phyloP scores from a whole-genome alignment of 2,329 filamentous ascomycete genomes.

The Hypoxylon sp. region DNA sequence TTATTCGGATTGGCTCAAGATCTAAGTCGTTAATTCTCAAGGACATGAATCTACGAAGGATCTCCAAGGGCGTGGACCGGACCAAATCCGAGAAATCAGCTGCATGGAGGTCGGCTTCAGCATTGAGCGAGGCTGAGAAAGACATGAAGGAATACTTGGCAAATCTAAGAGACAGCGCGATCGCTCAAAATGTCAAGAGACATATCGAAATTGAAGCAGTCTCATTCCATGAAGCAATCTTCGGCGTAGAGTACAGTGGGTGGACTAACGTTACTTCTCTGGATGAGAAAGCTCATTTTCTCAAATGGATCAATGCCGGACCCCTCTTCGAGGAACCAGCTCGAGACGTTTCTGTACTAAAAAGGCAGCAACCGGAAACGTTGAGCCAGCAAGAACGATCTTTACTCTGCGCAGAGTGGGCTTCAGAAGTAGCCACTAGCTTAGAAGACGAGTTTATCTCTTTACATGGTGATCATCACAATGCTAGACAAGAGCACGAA shows the following conservation, averaged over 20 bases:
- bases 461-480: slow-evolving; percentile 26
- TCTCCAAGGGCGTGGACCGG: slow-evolving; percentile 52
- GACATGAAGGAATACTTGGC: slow-evolving; percentile 23
- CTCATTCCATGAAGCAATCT: slow-evolving; percentile 23
- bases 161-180: slow-evolving; percentile 21
- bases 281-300: slow-evolving; percentile 7
- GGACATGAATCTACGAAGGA: slow-evolving; percentile 63
- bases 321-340: background rate
- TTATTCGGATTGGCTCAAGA: slow-evolving; percentile 74
- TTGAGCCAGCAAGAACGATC: slow-evolving; percentile 27
- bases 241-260: slow-evolving; percentile 10
- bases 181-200: slow-evolving; percentile 34
- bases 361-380: slow-evolving; percentile 5
- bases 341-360: slow-evolving; percentile 3
- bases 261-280: slow-evolving; percentile 6
- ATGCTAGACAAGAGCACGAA: slow-evolving; percentile 21
- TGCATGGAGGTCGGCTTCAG: slow-evolving; percentile 49
- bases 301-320: slow-evolving; percentile 25
- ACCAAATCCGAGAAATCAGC: slow-evolving; percentile 59
- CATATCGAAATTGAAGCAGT: slow-evolving; percentile 38
- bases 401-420: slow-evolving; percentile 24
- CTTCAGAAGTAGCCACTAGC: slow-evolving; percentile 9
- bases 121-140: slow-evolving; percentile 29
- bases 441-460: slow-evolving; percentile 35
- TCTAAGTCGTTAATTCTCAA: slow-evolving; percentile 69